Evolutionary conservation across 2,329 filamentous ascomycete genomes (phyloP).

Genomic region (Parafenestella ontariensis): DNA sequence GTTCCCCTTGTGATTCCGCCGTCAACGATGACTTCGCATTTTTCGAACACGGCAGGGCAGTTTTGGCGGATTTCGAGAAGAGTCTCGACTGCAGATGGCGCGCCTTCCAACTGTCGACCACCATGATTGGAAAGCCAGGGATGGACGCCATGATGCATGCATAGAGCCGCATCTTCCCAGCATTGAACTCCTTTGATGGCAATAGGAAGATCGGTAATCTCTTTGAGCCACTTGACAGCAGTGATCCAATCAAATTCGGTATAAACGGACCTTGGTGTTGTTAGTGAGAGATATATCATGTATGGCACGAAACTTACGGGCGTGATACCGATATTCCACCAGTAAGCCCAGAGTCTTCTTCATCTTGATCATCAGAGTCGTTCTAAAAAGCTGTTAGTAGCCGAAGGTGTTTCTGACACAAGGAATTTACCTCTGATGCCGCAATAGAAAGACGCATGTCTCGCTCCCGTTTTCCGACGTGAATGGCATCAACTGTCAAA

Average conservation of each 20-base stretch:
- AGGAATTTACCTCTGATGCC: neutral
- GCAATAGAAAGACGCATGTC: conserved; percentile 8
- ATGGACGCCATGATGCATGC: neutral
- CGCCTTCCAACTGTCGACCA: conserved; percentile 55
- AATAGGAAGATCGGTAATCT: neutral
- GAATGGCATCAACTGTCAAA: conserved; percentile 26
- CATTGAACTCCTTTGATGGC: conserved; percentile 37
- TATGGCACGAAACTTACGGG: neutral
- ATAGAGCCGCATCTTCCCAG: conserved; percentile 3
- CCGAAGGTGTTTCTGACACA: neutral
- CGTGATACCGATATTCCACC: neutral
- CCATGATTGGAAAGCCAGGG: conserved; percentile 59
- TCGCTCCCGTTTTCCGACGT: conserved; percentile 23
- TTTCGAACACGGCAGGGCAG: conserved; percentile 65
- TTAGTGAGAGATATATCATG: neutral
- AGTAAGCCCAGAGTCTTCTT: conserved; percentile 45
- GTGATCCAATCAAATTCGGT: neutral
- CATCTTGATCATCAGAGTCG: neutral
- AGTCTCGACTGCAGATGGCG: conserved; percentile 4
- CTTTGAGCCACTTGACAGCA: neutral
- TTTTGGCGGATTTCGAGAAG: conserved; percentile 68
- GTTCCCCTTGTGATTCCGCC: conserved; percentile 69
- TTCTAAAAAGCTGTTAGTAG: neutral
- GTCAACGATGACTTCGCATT: conserved; percentile 68
- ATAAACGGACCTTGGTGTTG: neutral